Evolutionary conservation across 805 yeast genomes (phyloP).

Genomic region (Zygosaccharomyces rouxii): DNA sequence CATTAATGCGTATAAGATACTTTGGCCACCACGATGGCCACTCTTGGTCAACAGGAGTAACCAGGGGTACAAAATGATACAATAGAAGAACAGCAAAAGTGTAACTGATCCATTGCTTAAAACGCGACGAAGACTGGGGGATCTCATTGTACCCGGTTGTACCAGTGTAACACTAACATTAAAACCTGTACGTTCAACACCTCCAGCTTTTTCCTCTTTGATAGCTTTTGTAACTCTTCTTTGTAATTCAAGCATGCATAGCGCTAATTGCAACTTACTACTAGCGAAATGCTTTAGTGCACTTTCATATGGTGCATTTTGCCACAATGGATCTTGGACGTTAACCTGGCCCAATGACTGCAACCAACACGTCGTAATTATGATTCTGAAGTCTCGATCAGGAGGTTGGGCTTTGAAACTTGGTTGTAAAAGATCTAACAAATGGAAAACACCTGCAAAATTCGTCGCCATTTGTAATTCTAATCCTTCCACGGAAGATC

Average conservation of each 20-base stretch:
- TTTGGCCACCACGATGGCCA: constrained; percentile 75
- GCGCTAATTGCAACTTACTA: constrained; percentile 68
- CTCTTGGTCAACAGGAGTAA: constrained; percentile 80
- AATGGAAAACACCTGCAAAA: constrained; percentile 75
- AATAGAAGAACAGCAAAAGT: constrained; percentile 55
- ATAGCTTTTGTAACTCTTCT: constrained; percentile 52
- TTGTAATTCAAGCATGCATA: constrained; percentile 80
- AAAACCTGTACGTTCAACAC: constrained; percentile 38
- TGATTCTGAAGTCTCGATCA: constrained; percentile 84
- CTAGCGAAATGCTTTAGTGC: constrained; percentile 82
- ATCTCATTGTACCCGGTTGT: constrained; percentile 90
- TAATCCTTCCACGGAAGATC: constrained; percentile 71
- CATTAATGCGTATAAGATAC: constrained; percentile 60
- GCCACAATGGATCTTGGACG: constrained; percentile 60
- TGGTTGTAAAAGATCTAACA: constrained; percentile 77
- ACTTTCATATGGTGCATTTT: constrained; percentile 46
- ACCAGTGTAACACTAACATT: constrained; percentile 69
- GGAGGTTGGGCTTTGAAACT: constrained; percentile 85
- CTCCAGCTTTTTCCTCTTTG: constrained; percentile 51
- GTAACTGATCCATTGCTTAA: constrained; percentile 68
- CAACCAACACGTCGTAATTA: constrained; percentile 73
- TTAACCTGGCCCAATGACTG: constrained; percentile 71
- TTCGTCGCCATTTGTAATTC: constrained; percentile 83
- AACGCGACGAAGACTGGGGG: constrained; percentile 77
- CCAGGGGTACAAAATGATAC: constrained; percentile 65